Evolutionary conservation across 805 yeast genomes (phyloP).

Genomic region (Limtongozyma cylindracea): DNA sequence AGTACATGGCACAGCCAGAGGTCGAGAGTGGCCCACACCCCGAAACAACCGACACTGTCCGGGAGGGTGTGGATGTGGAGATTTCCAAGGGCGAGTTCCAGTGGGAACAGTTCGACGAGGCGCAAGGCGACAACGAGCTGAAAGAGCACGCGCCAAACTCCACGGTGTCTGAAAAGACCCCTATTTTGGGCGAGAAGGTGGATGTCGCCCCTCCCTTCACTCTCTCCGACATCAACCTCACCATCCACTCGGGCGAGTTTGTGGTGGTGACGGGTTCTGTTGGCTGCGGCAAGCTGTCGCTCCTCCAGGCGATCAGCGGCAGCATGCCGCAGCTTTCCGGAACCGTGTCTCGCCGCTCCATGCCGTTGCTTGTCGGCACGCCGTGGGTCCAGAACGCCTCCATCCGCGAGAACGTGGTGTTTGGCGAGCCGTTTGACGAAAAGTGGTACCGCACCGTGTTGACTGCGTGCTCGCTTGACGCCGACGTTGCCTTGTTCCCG

Average conservation of each 20-base stretch:
- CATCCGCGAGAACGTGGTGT: constrained; percentile 8
- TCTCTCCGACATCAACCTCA: constrained; percentile 4
- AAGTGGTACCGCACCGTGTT: constrained; percentile 6
- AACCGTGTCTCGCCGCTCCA: constrained; percentile 4
- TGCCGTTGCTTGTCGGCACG: constrained; percentile 7
- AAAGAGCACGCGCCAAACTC: background rate
- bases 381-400: constrained; percentile 14
- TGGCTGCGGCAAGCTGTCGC: constrained; percentile 7
- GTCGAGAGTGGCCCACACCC: background rate
- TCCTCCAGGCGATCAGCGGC: constrained; percentile 1
- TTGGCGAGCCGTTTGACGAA: constrained; percentile 6
- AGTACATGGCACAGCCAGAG: constrained; percentile 7
- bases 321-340: constrained; percentile 1
- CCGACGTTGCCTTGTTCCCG: constrained; percentile 8
- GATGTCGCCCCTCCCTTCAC: background rate
- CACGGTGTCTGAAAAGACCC: background rate
- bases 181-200: background rate
- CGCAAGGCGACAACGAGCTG: background rate
- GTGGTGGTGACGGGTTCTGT: constrained; percentile 11
- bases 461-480: constrained; percentile 8
- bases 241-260: constrained; percentile 9
- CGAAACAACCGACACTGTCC: no score
- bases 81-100: constrained; percentile 8
- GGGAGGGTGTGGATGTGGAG: no score
- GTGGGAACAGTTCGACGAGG: constrained; percentile 5